Evolutionary conservation across 1,139 yeast species (phyloP).

Genomic region (Sugiyamaella pinicola): DNA sequence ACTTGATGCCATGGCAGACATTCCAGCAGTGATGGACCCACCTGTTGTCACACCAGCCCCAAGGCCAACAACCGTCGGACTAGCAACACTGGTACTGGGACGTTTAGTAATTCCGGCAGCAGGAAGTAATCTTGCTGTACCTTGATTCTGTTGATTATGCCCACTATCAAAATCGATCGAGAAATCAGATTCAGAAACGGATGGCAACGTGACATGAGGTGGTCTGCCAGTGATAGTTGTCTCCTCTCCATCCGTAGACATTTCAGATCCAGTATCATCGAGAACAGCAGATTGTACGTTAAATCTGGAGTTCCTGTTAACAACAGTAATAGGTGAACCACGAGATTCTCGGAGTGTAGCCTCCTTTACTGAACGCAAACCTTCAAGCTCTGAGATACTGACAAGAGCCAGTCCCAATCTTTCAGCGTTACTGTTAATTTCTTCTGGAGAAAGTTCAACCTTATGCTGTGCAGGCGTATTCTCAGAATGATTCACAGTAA

Average conservation of each 20-base stretch:
- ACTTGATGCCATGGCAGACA: background rate
- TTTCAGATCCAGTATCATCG: slow-evolving; percentile 26
- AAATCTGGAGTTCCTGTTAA: slow-evolving; percentile 21
- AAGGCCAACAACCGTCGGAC: slow-evolving; percentile 7
- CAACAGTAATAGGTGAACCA: slow-evolving; percentile 32
- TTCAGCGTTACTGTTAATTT: slow-evolving; percentile 28
- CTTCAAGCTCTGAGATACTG: slow-evolving; percentile 38
- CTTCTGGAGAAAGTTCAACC: background rate
- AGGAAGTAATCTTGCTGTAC: slow-evolving; percentile 7
- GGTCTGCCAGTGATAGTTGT: slow-evolving; percentile 20
- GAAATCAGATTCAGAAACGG: slow-evolving; percentile 21
- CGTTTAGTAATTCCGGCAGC: slow-evolving; percentile 18
- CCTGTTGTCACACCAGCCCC: background rate
- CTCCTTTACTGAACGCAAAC: slow-evolving; percentile 23
- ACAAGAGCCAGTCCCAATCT: slow-evolving; percentile 48
- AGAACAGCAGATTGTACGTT: slow-evolving; percentile 32
- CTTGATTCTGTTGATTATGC: slow-evolving; percentile 2
- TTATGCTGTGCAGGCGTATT: background rate
- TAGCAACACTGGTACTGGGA: slow-evolving; percentile 7
- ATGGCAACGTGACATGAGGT: slow-evolving; percentile 25
- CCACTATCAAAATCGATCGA: slow-evolving; percentile 2
- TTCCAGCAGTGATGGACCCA: slow-evolving; percentile 4
- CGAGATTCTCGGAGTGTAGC: slow-evolving; percentile 30
- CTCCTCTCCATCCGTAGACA: slow-evolving; percentile 21
- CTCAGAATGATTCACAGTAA: slow-evolving; percentile 1